These are phyloP conservation scores for Aspergillus sp. DNA, from an alignment of 2,329 filamentous ascomycete species.

Conservation along the genomic window DNA sequence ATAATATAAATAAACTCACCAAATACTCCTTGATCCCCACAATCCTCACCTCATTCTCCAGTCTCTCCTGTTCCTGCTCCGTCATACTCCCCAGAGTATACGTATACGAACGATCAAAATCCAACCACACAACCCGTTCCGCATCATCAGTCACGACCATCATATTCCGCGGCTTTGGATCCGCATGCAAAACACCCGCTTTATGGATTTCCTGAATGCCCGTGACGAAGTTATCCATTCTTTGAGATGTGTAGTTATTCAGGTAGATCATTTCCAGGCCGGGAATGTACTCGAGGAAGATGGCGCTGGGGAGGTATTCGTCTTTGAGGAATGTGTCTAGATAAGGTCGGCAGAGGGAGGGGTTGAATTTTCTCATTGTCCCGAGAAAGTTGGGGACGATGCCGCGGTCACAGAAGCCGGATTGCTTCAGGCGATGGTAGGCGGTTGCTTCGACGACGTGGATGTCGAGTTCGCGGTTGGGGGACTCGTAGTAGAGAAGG, in stretches of 20 bases:
- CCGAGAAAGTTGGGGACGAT: conserved; percentile 7
- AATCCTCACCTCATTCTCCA: too few species aligned
- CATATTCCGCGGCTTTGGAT: conserved; percentile 10
- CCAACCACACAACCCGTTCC: conserved; percentile 10
- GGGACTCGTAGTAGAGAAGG: conserved; percentile 2
- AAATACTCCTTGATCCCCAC: too few species aligned
- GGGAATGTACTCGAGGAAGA: conserved; percentile 14
- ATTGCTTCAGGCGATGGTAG: conserved; percentile 4
- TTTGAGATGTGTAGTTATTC: conserved; percentile 4
- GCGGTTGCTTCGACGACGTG: conserved; percentile 5
- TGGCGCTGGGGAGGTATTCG: conserved; percentile 10
- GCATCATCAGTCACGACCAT: conserved; percentile 9
- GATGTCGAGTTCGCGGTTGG: conserved; percentile 3
- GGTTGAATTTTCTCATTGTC: conserved; percentile 6
- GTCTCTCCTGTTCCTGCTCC: too few species aligned
- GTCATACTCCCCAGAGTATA: too few species aligned
- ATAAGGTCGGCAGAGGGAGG: conserved; percentile 4
- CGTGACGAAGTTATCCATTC: conserved; percentile 4
- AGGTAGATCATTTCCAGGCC: conserved; percentile 5
- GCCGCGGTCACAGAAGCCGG: conserved; percentile 4
- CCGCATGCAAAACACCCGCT: conserved; percentile 7
- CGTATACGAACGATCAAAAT: too few species aligned
- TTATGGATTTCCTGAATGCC: conserved; percentile 10
- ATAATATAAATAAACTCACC: too few species aligned
- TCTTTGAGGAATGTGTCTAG: conserved; percentile 8